A percentile compares a stretch with the other conserved stretches of the same genome.
Evolutionary conservation across 2,329 filamentous ascomycete genomes (phyloP).

Genomic region (Trematosphaeria pertusa): DNA sequence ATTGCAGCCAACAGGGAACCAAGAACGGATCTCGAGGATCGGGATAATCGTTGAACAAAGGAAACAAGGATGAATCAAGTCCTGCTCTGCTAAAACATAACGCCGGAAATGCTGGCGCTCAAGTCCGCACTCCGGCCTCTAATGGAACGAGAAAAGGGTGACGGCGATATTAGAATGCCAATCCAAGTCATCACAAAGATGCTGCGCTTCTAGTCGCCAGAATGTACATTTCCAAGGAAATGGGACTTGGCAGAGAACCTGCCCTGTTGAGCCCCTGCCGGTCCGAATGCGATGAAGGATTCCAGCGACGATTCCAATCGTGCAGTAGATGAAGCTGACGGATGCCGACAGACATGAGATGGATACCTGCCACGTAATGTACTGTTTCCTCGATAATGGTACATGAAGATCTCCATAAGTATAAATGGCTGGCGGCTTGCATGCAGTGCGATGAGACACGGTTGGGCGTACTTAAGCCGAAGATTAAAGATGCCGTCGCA

Average conservation of each 20-base stretch:
- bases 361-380: not conserved
- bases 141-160: no score
- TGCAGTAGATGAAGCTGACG: not conserved
- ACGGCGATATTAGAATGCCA: no score
- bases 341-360: not conserved
- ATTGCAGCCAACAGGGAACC: constrained; percentile 16
- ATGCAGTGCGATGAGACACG: no score
- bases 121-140: not conserved
- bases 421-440: no score
- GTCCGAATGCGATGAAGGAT: constrained; percentile 15
- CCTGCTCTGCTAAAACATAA: constrained; percentile 1
- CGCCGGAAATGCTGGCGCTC: not conserved
- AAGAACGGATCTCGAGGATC: constrained; percentile 3
- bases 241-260: no score
- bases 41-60: not conserved
- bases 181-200: no score
- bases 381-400: no score
- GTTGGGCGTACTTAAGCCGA: no score
- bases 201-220: no score
- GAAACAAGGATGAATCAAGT: constrained; percentile 6
- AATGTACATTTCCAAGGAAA: no score
- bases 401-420: no score
- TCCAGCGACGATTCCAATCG: not conserved
- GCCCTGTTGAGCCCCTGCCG: not conserved
- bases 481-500: no score